Evolutionary conservation across 306 rosid genomes (phyloP).

Genomic region (Sphenostylis stenocarpa): DNA sequence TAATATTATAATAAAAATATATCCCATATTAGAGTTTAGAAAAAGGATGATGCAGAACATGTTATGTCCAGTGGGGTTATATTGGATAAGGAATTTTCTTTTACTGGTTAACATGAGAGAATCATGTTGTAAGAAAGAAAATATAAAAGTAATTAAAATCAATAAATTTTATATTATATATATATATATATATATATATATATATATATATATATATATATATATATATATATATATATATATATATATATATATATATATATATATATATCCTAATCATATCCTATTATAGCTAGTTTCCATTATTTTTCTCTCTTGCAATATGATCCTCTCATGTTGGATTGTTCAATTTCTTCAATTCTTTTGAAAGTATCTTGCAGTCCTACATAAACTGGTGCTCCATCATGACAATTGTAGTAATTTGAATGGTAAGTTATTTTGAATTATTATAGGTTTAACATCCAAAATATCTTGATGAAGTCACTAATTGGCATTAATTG

Average conservation of each 20-base stretch:
- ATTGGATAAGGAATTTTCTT: neutral
- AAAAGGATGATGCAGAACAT: neutral
- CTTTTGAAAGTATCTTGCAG: neutral
- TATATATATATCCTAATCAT: neutral
- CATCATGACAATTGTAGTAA: neutral
- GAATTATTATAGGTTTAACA: neutral
- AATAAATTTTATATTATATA: neutral
- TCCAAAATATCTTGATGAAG: slow-evolving; percentile 16
- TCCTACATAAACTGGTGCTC: neutral
- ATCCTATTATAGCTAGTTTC: neutral
- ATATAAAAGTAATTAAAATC: neutral
- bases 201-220: neutral
- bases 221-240: neutral
- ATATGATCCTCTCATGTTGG: neutral
- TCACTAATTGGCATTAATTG: slow-evolving; percentile 11
- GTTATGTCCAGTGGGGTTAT: neutral
- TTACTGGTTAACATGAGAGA: neutral
- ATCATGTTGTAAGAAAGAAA: neutral
- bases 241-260: neutral
- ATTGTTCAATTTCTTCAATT: neutral
- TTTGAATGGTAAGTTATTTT: slow-evolving; percentile 13
- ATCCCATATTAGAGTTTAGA: neutral
- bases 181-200: neutral
- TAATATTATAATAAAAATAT: too few species aligned
- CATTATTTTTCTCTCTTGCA: neutral